Base-by-base conservation (phyloP, 1,284 basidiomycete genomes). In the Apiotrichum laibachii region DNA sequence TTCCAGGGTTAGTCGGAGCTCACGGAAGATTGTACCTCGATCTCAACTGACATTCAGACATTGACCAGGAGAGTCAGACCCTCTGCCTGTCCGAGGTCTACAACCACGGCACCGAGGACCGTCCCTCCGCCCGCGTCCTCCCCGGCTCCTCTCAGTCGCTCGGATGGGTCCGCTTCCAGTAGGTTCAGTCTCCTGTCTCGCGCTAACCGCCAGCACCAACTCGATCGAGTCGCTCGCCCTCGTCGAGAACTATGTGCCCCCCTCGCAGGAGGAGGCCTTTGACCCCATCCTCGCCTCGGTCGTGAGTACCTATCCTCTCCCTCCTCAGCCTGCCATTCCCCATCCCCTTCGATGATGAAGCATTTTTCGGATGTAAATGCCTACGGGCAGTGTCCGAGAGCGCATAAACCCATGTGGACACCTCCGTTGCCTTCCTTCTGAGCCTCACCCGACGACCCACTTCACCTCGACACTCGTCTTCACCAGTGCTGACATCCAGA, bases 101-200 rank as follows among this genome's bases (percentile, higher is more conserved):
- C 60, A 77, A 75, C 53, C 73, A 74, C 58, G 75, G 75, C 9
- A 75, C 75, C 0, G 75, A 77, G 61, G 71, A 75, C 56, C 60
- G 75, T n/a, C 69, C 70, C 5, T 67, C 70, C 0, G 58, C 63
- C 8, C 60, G 67, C 16, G 69, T 66, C 39, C 54, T 75, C 6
- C 68, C 72, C 12, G 72, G 72, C 5, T 71, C 69, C 0, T 54
- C 64, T 3, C 63, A 61, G 19, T 68, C 66, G 1, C 65, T 77
- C 1, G 75, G 75, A 18, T 77, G 75, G 75, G 80, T 88, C 86
- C 78, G 94, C 90, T 80, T 90, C 87, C 54, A 95, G 90, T 87
- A 73, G 68, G 88, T 82, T 55, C 37, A 13, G n/a, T 11, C 9
- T 13, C 9, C n/a, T 9, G 26, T 7, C 18, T 8, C 8, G 15